phyloP scores from a whole-genome alignment of 2,329 filamentous ascomycete species.

The Cylindrodendrum hubeiense region DNA sequence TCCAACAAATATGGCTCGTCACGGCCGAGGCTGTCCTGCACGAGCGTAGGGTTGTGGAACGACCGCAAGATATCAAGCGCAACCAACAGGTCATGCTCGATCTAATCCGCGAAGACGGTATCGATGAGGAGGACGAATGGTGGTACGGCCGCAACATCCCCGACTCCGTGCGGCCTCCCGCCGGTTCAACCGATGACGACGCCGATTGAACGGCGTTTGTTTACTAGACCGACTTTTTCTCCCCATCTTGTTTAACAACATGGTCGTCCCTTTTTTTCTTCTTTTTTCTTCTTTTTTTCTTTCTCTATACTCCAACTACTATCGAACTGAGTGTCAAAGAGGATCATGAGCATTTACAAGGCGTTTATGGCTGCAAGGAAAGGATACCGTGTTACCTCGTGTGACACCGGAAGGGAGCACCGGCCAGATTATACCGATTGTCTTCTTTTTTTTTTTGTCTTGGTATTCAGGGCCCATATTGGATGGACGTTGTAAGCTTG shows the following conservation, averaged over 20 bases:
- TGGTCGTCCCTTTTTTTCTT: conserved; percentile 28
- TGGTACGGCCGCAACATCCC: conserved; percentile 67
- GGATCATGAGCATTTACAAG: conserved; percentile 47
- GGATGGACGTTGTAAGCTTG: conserved; percentile 9
- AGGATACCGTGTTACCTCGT: conserved; percentile 31
- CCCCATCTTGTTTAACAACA: conserved; percentile 1
- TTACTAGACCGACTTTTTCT: conserved; percentile 21
- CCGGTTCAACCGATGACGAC: conserved; percentile 65
- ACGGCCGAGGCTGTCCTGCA: conserved; percentile 74
- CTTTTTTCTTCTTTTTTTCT: conserved; percentile 26
- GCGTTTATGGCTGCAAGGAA: conserved; percentile 42
- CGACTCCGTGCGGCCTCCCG: conserved; percentile 66
- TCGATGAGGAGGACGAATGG: conserved; percentile 72
- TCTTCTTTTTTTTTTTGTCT: conserved; percentile 33
- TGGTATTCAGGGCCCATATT: conserved; percentile 11
- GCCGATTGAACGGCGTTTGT: conserved; percentile 46
- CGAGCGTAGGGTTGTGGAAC: conserved; percentile 68
- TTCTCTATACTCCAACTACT: conserved; percentile 26
- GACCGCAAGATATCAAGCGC: conserved; percentile 71
- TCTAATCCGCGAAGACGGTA: conserved; percentile 72
- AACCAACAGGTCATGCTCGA: conserved; percentile 73
- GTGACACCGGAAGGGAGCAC: conserved; percentile 36
- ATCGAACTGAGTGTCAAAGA: conserved; percentile 40
- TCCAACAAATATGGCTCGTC: conserved; percentile 72
- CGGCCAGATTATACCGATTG: conserved; percentile 42